phyloP scores from a whole-genome alignment of 768 basidiomycete species.

The Brasilioporus rufonigricans region DNA sequence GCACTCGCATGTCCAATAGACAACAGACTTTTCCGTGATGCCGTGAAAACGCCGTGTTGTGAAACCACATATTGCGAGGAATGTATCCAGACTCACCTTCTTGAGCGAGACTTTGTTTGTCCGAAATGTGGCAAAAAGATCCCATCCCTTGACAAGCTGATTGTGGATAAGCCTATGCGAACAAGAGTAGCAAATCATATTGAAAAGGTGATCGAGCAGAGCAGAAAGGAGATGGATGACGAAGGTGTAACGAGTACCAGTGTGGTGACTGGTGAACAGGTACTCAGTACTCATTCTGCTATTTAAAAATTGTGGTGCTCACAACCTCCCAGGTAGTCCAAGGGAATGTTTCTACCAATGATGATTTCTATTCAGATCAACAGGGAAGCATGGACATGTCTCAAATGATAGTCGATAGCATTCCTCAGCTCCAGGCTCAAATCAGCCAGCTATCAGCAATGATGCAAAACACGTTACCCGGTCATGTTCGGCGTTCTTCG shows the following conservation, averaged over 20 bases:
- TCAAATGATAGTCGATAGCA: conserved; percentile 68
- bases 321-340: conserved; percentile 22
- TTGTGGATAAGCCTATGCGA: conserved; percentile 76
- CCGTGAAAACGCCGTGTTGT: conserved; percentile 95
- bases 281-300: conserved; percentile 15
- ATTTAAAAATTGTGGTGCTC: not conserved
- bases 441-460: conserved; percentile 76
- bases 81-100: conserved; percentile 90
- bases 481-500: conserved; percentile 71
- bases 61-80: conserved; percentile 92
- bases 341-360: conserved; percentile 36
- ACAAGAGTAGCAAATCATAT: conserved; percentile 80
- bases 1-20: conserved; percentile 87
- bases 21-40: conserved; percentile 90
- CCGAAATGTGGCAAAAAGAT: conserved; percentile 89
- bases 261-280: conserved; percentile 34
- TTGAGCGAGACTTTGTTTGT: conserved; percentile 94
- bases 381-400: conserved; percentile 72
- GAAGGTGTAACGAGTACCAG: conserved; percentile 37
- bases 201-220: conserved; percentile 75
- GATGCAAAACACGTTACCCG: conserved; percentile 77
- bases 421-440: conserved; percentile 83
- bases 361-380: conserved; percentile 72
- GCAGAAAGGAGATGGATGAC: conserved; percentile 55
- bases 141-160: conserved; percentile 82